Evolutionary conservation across 108 stramenopile species (phyloP).

Genomic region (Fragilariopsis cylindrus): DNA sequence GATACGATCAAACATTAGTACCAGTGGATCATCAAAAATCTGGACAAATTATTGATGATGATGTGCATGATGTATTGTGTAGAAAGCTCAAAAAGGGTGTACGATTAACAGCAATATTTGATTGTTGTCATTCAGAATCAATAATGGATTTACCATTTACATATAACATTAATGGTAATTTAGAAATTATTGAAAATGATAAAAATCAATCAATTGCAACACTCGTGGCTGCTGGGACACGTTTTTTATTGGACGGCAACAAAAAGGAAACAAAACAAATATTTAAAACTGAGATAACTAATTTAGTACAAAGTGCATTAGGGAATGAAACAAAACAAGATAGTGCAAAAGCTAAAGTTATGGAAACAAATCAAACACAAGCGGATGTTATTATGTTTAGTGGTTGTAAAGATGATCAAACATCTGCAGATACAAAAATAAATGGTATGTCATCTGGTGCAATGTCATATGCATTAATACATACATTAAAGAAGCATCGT

Average conservation of each 20-base stretch:
- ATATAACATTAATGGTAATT: constrained; percentile 27
- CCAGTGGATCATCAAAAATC: constrained; percentile 74
- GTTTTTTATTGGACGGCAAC: constrained; percentile 42
- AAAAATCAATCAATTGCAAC: constrained; percentile 34
- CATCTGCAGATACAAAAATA: constrained; percentile 66
- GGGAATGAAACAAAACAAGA: background rate
- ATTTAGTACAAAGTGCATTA: background rate
- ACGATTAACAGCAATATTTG: constrained; percentile 18
- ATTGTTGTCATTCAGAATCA: constrained; percentile 81
- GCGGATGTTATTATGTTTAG: constrained; percentile 57
- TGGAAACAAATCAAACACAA: constrained; percentile 17
- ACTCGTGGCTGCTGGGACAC: constrained; percentile 37
- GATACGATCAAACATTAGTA: constrained; percentile 84
- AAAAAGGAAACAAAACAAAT: constrained; percentile 16
- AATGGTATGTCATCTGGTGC: constrained; percentile 53
- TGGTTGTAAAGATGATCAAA: constrained; percentile 70
- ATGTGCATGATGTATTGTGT: constrained; percentile 6
- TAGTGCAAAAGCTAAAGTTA: background rate
- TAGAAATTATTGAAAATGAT: constrained; percentile 38
- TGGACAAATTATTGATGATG: constrained; percentile 39
- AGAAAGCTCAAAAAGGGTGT: constrained; percentile 1
- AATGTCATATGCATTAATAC: constrained; percentile 59
- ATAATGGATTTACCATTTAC: constrained; percentile 64
- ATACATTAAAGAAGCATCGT: constrained; percentile 33
- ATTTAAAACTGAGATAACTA: background rate